A percentile compares a stretch with the other conserved stretches of the same genome.
These are phyloP conservation scores for Mycena albidolilacea DNA, from an alignment of 768 basidiomycete genomes.

Conservation along the genomic window DNA sequence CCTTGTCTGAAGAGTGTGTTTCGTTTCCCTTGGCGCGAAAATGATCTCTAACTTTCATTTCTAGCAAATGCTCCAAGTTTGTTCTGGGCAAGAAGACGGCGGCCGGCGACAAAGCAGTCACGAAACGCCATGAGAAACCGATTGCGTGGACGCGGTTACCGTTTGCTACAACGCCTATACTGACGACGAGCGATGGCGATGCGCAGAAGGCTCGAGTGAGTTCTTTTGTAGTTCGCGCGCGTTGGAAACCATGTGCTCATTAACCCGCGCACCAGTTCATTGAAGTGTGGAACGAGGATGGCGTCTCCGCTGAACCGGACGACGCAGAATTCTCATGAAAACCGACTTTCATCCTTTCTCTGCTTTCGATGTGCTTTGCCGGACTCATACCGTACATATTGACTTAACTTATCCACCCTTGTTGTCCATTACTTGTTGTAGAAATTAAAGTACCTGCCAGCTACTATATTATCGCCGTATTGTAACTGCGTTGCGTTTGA, in stretches of 20 bases:
- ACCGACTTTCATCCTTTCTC: slow-evolving; percentile 3
- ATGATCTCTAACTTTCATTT: slow-evolving; percentile 11
- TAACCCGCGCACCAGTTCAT: slow-evolving; percentile 66
- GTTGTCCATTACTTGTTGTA: slow-evolving; percentile 33
- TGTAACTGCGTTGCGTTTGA: neutral
- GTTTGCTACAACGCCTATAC: slow-evolving; percentile 72
- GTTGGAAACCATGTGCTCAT: neutral
- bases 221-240: slow-evolving; percentile 9
- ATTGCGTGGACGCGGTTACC: slow-evolving; percentile 84
- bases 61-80: slow-evolving; percentile 93
- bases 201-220: slow-evolving; percentile 77
- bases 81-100: slow-evolving; percentile 91
- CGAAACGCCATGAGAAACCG: slow-evolving; percentile 71
- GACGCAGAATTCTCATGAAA: slow-evolving; percentile 62
- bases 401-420: slow-evolving; percentile 25
- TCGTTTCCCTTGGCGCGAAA: slow-evolving; percentile 15
- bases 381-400: slow-evolving; percentile 9
- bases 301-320: slow-evolving; percentile 75
- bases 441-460: slow-evolving; percentile 8
- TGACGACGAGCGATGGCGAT: slow-evolving; percentile 73
- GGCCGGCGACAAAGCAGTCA: slow-evolving; percentile 86
- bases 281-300: slow-evolving; percentile 88
- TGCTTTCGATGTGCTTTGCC: slow-evolving; percentile 15
- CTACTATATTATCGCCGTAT: slow-evolving; percentile 10
- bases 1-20: slow-evolving; percentile 91